Base-by-base conservation (phyloP, 345 rosid species). In the Raphanus sativus region DNA sequence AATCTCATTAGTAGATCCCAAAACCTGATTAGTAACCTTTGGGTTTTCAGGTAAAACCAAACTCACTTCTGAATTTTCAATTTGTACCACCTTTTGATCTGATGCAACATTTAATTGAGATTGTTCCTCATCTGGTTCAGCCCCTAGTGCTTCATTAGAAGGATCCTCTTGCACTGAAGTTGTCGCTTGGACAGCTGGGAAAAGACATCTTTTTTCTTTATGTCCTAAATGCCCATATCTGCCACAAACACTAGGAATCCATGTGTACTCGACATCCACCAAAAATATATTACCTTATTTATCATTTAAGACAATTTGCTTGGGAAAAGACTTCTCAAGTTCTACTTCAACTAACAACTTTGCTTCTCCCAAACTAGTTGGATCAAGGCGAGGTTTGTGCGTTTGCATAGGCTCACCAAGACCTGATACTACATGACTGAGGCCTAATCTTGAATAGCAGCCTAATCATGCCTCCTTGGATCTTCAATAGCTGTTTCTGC, bases 391-490 rank as follows among this genome's bases (percentile, higher is more conserved):
- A 8, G 45, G 45, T 38, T 38, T 38, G 12, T 38, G 12, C 45
- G 45, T 38, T 38, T 38, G 45, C 12, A 38, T 38, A 8, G 10
- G 45, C 45, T 38, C 45, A 8, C 45, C 45, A 38, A 38, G 45
- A 8, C 45, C 45, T 8, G 45, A 38, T 38, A 12, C 45, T 38
- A 38, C 45, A 8, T 38, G 45, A 9, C 45, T 38, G 45, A 38
- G 10, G 2, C 45, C 45, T 9, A 38, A 38, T 38, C 45, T 38
- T 38, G 45, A 38, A 9, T 38, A 38, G 3, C 45, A 38, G 2
- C 45, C n/a, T n/a, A n/a, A n/a, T n/a, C n/a, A n/a, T n/a, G 77
- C 89, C 90, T 75, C 97, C 98, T 85, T 82, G 88, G 78, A 93
- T 86, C 77, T 86, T 82, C 21, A 66, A 80, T 15, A 80, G 59